These are phyloP conservation scores for Trichoderma semiorbis DNA, from an alignment of 2,329 filamentous ascomycete species.

Conservation along the genomic window DNA sequence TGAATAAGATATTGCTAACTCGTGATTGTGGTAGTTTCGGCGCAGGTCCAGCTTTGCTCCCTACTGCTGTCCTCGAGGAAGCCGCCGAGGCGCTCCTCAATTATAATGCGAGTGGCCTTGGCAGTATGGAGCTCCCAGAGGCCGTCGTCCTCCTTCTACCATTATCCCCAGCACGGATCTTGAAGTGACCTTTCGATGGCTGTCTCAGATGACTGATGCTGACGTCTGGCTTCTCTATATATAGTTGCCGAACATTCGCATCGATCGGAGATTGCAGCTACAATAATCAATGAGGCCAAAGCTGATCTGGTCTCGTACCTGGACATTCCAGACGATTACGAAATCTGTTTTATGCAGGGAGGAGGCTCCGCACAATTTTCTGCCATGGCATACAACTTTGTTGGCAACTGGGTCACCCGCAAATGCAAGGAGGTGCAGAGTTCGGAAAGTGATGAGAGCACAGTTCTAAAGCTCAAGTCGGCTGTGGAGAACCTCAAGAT, in stretches of 20 bases:
- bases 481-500: slow-evolving; percentile 61
- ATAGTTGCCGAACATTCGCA: slow-evolving; percentile 76
- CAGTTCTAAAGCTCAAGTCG: too few species aligned
- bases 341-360: slow-evolving; percentile 82
- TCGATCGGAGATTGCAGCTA: slow-evolving; percentile 72
- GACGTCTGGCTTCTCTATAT: too few species aligned
- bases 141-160: too few species aligned
- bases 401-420: neutral
- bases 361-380: slow-evolving; percentile 81
- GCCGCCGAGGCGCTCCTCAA: slow-evolving; percentile 77
- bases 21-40: slow-evolving; percentile 54
- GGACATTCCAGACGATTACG: slow-evolving; percentile 81
- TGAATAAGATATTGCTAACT: too few species aligned
- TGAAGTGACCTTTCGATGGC: too few species aligned
- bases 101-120: slow-evolving; percentile 76
- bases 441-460: too few species aligned
- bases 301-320: slow-evolving; percentile 69
- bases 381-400: neutral
- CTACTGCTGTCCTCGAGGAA: slow-evolving; percentile 73
- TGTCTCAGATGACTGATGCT: too few species aligned
- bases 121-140: neutral
- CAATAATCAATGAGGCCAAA: slow-evolving; percentile 77
- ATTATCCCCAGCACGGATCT: too few species aligned
- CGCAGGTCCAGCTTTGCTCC: slow-evolving; percentile 83
- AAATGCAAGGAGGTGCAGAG: neutral